Conservation (phyloP, 169 alveolate genomes). For the Cryptosporidium sp. region DNA sequence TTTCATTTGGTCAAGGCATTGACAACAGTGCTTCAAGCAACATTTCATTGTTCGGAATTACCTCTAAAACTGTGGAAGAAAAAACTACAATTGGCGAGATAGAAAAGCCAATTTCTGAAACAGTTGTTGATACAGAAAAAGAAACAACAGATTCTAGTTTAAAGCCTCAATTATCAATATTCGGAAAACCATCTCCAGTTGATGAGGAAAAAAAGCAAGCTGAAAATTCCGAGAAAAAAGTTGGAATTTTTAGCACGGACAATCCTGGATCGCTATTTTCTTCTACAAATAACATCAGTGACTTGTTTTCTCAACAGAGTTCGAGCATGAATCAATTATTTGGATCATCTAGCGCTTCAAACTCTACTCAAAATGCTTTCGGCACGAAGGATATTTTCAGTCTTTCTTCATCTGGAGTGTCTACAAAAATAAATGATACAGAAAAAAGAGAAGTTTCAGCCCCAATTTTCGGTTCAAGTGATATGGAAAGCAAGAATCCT, state of each 20-base stretch:
- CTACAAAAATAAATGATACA: background rate
- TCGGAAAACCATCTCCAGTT: background rate
- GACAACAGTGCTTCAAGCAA: background rate
- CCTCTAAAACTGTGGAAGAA: conserved; percentile 10
- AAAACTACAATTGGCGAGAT: background rate
- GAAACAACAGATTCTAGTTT: background rate
- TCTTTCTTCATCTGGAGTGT: background rate
- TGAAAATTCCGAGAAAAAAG: background rate
- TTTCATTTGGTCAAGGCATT: background rate
- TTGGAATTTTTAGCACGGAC: conserved; percentile 2
- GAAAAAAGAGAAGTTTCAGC: background rate
- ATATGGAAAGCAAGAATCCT: background rate
- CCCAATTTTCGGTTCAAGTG: conserved; percentile 1
- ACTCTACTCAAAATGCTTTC: background rate
- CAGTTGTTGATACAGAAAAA: background rate
- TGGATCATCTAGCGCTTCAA: background rate
- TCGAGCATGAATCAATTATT: background rate
- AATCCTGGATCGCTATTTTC: conserved; percentile 13
- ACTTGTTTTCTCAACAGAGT: background rate
- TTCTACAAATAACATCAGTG: background rate
- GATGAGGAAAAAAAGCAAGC: conserved; percentile 3
- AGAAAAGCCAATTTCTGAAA: background rate
- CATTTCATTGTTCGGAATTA: conserved; percentile 39
- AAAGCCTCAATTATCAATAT: background rate
- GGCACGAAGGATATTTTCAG: background rate